Evolutionary conservation across 257 asterid genomes (phyloP), one percentile per base, ranked within the genome.

Genomic region (Prunella vulgaris): DNA sequence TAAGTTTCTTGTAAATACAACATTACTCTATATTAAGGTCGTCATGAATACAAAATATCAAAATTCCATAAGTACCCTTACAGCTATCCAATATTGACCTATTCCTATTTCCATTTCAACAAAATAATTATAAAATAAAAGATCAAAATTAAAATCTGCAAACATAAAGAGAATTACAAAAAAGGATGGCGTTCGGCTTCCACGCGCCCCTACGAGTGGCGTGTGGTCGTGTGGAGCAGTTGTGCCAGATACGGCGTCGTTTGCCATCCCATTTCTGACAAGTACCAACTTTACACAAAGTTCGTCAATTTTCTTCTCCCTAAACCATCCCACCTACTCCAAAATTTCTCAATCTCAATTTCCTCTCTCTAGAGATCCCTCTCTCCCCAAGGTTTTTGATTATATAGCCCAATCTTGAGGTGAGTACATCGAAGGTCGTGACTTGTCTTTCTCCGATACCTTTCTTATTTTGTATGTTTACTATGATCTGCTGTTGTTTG

Each of bases 221-320:
- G 53, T 46, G 25, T 51, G 28, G 58, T 18, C 84, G 80, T 77
- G 87, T 76, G 84, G 75, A 66, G 79, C 74, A 60, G 79, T 65
- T 62, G 60, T 20, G 75, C 59, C 65, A 7, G 4, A 0, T 18
- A 73, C 83, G 81, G 5, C 69, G 76, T 76, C 82, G 82, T 79
- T 74, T 54, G 5, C 60, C 12, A 0, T 21, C 0, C 56, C 68
- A 67, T 25, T 7, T 63, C 28, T 20, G 37, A 62, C 69, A 64
- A 10, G 44, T 72, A n/a, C 83, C 15, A 61, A 59, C 38, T 77
- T 49, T 70, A 38, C 54, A 2, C 78, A 60, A 46, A 46, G 35
- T 60, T 15, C 33, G 46, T 12, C 61, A 8, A 12, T 52, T 60
- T 27, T 22, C 64, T 22, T 44, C 60, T 64, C 30, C 61, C 71